Percentiles rank a stretch among this genome's conserved stretches.
Conservation (phyloP, 768 basidiomycete species). For the Mycena rosella region DNA sequence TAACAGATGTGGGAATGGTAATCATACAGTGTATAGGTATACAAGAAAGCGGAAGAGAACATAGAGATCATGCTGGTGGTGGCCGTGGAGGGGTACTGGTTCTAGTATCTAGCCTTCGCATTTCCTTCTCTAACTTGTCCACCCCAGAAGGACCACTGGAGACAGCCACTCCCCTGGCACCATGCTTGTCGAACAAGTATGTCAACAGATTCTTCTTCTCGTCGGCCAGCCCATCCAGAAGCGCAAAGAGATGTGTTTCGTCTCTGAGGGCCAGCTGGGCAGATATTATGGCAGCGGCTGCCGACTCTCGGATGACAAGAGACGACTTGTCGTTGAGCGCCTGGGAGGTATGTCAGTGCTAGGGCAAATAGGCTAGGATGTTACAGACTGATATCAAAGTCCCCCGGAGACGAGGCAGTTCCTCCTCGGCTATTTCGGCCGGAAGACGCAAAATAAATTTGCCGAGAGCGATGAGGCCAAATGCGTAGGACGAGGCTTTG, state of each 20-base stretch:
- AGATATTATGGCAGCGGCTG: constrained; percentile 85
- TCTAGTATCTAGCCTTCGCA: constrained; percentile 82
- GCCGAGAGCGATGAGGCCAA: constrained; percentile 86
- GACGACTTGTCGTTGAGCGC: constrained; percentile 79
- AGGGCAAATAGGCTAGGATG: constrained; percentile 4
- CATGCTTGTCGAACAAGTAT: constrained; percentile 91
- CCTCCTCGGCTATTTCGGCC: constrained; percentile 88
- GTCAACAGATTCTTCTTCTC: constrained; percentile 93
- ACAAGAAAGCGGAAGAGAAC: constrained; percentile 18
- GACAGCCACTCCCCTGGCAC: constrained; percentile 65
- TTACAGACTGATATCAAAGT: constrained; percentile 76
- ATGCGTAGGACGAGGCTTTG: constrained; percentile 79
- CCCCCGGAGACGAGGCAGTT: constrained; percentile 79
- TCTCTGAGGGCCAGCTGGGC: constrained; percentile 87
- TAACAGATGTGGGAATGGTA: constrained; percentile 19
- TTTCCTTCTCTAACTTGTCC: constrained; percentile 83
- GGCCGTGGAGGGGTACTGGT: constrained; percentile 82
- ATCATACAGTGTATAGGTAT: constrained; percentile 34
- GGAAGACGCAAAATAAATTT: constrained; percentile 88
- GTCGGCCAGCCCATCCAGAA: constrained; percentile 86
- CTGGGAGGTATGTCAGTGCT: constrained; percentile 48
- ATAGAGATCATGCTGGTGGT: constrained; percentile 26
- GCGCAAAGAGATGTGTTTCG: constrained; percentile 84
- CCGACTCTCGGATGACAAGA: constrained; percentile 86
- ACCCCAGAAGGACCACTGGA: constrained; percentile 61